phyloP scores from a whole-genome alignment of 2,329 filamentous ascomycete species.

The Acarospora socialis region DNA sequence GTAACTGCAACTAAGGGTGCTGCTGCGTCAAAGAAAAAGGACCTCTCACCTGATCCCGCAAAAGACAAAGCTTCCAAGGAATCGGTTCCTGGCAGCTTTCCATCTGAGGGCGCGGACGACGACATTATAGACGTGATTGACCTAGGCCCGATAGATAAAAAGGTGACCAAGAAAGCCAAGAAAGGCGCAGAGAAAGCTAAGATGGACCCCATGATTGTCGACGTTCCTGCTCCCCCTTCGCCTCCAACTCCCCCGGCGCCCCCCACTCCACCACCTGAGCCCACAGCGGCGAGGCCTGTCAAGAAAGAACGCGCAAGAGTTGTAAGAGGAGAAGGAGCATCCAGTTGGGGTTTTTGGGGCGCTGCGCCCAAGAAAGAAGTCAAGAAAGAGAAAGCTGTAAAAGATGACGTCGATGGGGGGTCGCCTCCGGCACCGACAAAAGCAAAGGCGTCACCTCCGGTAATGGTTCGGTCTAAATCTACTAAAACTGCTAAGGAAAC shows the following conservation, averaged over 20 bases:
- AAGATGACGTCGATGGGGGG: constrained; percentile 21
- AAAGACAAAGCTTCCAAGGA: constrained; percentile 26
- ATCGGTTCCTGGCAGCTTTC: constrained; percentile 44
- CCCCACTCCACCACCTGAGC: constrained; percentile 37
- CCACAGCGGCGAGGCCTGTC: constrained; percentile 42
- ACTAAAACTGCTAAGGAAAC: constrained; percentile 33
- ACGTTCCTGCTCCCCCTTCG: constrained; percentile 29
- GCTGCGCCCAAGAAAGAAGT: constrained; percentile 32
- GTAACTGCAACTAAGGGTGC: constrained; percentile 13
- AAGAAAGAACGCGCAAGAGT: constrained; percentile 68
- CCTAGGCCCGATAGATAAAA: constrained; percentile 30
- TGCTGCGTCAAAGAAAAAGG: constrained; percentile 14
- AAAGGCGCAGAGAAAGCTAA: constrained; percentile 15
- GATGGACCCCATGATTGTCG: constrained; percentile 12
- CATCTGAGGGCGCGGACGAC: constrained; percentile 34
- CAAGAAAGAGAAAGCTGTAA: constrained; percentile 35
- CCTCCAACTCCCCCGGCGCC: constrained; percentile 35
- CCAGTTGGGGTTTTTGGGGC: constrained; percentile 65
- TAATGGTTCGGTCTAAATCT: constrained; percentile 42
- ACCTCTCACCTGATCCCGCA: constrained; percentile 18
- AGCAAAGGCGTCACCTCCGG: constrained; percentile 30
- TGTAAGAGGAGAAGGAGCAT: constrained; percentile 50
- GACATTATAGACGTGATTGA: constrained; percentile 36
- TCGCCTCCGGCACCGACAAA: constrained; percentile 23
- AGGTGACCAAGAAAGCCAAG: constrained; percentile 24